Evolutionary conservation across 2,329 filamentous ascomycete genomes (phyloP).

Genomic region (Podosphaera fusca): DNA sequence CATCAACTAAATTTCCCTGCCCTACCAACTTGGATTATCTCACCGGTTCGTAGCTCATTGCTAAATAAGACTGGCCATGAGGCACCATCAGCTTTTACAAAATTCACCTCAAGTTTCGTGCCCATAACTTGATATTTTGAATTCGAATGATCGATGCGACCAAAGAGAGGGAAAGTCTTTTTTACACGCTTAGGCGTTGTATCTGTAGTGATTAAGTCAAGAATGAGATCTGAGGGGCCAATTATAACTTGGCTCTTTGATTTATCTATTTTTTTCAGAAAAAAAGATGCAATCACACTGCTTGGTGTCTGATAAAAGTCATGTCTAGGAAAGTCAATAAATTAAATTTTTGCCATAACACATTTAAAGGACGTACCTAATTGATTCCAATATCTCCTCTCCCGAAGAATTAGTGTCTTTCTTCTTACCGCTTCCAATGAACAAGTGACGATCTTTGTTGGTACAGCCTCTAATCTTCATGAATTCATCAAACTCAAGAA

Average conservation of each 20-base stretch:
- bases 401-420: constrained; percentile 22
- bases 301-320: constrained; percentile 89
- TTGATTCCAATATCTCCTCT: constrained; percentile 57
- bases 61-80: constrained; percentile 47
- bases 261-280: constrained; percentile 92
- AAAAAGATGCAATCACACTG: constrained; percentile 73
- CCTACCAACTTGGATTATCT: constrained; percentile 75
- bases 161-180: constrained; percentile 52
- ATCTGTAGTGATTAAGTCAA: constrained; percentile 75
- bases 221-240: constrained; percentile 32
- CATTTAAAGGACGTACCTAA: constrained; percentile 32
- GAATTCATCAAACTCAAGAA: constrained; percentile 94
- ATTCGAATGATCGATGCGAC: constrained; percentile 42
- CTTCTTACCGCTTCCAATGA: constrained; percentile 56
- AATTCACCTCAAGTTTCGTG: constrained; percentile 45
- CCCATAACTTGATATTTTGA: constrained; percentile 44
- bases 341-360: constrained; percentile 1
- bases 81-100: constrained; percentile 37
- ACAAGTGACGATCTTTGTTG: constrained; percentile 62
- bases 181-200: constrained; percentile 52
- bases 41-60: constrained; percentile 41
- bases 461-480: constrained; percentile 85
- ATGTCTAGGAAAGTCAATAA: constrained; percentile 24
- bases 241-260: constrained; percentile 52
- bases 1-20: constrained; percentile 31